These are phyloP conservation scores for Mucor circinelloides DNA, from an alignment of 371 early-diverging fungal species.

Conservation along the genomic window DNA sequence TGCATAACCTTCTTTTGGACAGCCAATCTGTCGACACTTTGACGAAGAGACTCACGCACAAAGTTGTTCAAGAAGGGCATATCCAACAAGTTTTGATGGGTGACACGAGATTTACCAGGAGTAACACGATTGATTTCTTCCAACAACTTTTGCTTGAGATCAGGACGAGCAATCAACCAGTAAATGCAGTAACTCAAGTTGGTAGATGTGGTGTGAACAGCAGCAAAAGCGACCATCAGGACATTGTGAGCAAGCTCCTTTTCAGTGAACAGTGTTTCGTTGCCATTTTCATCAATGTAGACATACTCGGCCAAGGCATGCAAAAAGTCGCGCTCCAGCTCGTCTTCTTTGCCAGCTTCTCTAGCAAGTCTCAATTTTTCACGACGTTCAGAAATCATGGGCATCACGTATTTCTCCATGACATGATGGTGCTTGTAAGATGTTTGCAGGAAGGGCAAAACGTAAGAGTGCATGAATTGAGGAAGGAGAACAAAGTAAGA, in stretches of 20 bases:
- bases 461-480: constrained; percentile 21
- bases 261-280: neutral
- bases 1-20: constrained; percentile 29
- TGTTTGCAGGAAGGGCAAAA: constrained; percentile 32
- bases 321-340: constrained; percentile 19
- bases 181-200: constrained; percentile 30
- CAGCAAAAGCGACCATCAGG: constrained; percentile 41
- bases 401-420: constrained; percentile 31
- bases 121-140: constrained; percentile 32
- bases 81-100: constrained; percentile 22
- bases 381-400: constrained; percentile 24
- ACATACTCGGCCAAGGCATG: constrained; percentile 29
- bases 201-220: constrained; percentile 41
- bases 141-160: constrained; percentile 18
- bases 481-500: constrained; percentile 25
- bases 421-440: constrained; percentile 24
- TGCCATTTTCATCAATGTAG: constrained; percentile 22
- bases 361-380: constrained; percentile 8
- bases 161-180: constrained; percentile 42
- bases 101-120: constrained; percentile 26
- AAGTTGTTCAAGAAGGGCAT: constrained; percentile 40
- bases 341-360: constrained; percentile 5
- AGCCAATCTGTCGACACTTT: constrained; percentile 36
- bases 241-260: constrained; percentile 25
- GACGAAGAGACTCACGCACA: constrained; percentile 38